A percentile compares a stretch with the other conserved stretches of the same genome.
Conservation (phyloP, 1,284 basidiomycete genomes). For the Coriolopsis trogii region DNA sequence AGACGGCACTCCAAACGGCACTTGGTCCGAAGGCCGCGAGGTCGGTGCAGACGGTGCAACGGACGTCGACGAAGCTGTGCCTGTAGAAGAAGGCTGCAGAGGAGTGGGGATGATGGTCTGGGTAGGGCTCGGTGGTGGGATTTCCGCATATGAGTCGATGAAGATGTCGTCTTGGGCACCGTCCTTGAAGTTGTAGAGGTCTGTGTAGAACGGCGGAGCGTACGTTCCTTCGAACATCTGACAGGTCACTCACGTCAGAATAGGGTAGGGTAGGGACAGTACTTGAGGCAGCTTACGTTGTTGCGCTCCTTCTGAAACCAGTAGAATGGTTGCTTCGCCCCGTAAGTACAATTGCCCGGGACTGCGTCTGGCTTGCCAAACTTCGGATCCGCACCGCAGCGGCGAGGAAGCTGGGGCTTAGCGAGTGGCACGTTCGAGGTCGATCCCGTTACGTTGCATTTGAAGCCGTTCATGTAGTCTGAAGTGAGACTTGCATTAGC, state of each 20-base stretch:
- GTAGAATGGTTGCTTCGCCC: slow-evolving; percentile 66
- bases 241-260: background rate
- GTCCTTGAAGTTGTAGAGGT: slow-evolving; percentile 60
- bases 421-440: slow-evolving; percentile 55
- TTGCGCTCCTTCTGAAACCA: slow-evolving; percentile 65
- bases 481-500: background rate
- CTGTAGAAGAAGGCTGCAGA: background rate
- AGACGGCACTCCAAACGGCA: slow-evolving; percentile 9
- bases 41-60: background rate
- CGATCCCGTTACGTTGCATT: slow-evolving; percentile 65
- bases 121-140: slow-evolving; percentile 12
- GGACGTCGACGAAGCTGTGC: background rate
- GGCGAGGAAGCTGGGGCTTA: slow-evolving; percentile 49
- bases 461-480: slow-evolving; percentile 80
- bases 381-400: slow-evolving; percentile 58
- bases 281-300: slow-evolving; percentile 54
- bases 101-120: slow-evolving; percentile 19
- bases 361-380: slow-evolving; percentile 40
- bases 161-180: slow-evolving; percentile 69
- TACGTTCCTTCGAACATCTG: slow-evolving; percentile 59
- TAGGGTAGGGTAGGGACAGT: background rate
- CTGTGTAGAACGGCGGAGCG: slow-evolving; percentile 58
- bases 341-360: slow-evolving; percentile 68
- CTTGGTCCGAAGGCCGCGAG: slow-evolving; percentile 5
- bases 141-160: slow-evolving; percentile 37